Evolutionary conservation across 208 protist species (phyloP).

Genomic region (Crithidia fasciculata): DNA sequence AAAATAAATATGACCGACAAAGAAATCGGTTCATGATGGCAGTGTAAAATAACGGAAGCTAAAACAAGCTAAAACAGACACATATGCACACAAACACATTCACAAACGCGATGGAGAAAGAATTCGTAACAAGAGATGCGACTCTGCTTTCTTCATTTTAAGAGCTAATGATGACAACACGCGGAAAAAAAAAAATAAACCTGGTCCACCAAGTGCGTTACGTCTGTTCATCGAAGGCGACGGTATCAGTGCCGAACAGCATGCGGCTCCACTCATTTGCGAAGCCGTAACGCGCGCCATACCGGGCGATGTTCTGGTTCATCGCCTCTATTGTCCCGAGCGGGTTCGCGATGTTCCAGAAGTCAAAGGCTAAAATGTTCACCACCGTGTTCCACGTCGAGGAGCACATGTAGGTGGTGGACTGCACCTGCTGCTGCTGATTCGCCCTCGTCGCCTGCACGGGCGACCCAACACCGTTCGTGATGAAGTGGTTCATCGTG

Average conservation of each 20-base stretch:
- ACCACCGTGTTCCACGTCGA: conserved; percentile 36
- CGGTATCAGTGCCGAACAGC: conserved; percentile 26
- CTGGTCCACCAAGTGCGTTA: background rate
- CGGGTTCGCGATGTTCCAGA: conserved; percentile 44
- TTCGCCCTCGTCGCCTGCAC: conserved; percentile 33
- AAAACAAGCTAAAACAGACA: background rate
- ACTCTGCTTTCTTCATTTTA: no score
- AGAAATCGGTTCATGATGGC: background rate
- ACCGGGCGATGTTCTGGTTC: conserved; percentile 42
- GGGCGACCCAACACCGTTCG: conserved; percentile 27
- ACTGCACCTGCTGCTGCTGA: conserved; percentile 19
- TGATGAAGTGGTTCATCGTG: conserved; percentile 51
- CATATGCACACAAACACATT: background rate
- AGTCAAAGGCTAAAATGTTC: conserved; percentile 47
- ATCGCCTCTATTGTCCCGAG: conserved; percentile 36
- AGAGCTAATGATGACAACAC: no score
- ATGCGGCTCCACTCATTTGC: conserved; percentile 31
- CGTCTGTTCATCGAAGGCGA: background rate
- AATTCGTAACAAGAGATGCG: background rate
- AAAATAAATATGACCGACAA: background rate
- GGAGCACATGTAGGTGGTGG: conserved; percentile 32
- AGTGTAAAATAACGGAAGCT: background rate
- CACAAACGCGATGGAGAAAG: background rate
- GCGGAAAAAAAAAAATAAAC: conserved; percentile 4
- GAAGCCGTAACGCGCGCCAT: conserved; percentile 30